Evolutionary conservation across 192 early-diverging fungal genomes (phyloP), one percentile per base, ranked within the genome.

Genomic region (Rhizoclosmatium sp.): DNA sequence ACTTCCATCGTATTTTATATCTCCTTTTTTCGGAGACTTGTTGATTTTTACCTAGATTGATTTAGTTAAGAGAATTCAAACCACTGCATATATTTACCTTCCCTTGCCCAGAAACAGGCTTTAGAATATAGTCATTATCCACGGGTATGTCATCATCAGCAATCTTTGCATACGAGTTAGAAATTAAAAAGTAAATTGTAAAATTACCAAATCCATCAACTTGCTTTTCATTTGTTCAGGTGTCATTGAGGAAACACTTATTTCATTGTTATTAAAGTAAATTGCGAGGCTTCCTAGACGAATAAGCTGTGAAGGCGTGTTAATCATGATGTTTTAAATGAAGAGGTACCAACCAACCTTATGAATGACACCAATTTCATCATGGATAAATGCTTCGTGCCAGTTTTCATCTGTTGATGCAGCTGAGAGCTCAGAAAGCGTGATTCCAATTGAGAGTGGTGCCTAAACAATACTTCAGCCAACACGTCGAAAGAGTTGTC

Each of bases 101-200:
- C 42, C 96, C 98, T 47, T 88, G 87, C 2, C 97, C 98, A 19
- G 94, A 95, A 0, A 99, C 95, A 1, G 98, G 98, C 81, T 92
- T 93, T 41, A 99, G 80, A 39, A 99, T 92, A 75, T 95, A 97
- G 69, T 94, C 93, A 64, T 92, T 91, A 48, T 90, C 88, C 44
- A 84, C 82, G 45, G 88, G 87, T 12, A 91, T 78, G 7, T 90
- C 83, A 31, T 85, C 86, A 44, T 85, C 85, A 12, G 91, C 86
- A 82, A 94, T 93, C 86, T 91, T 61, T 31, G 31, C 31, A 31
- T 31, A 31, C 31, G 31, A 31, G 31, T 31, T 31, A 31, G 31
- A 87, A 54, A 78, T 16, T 23, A 59, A 31, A 48, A 59, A 2
- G 58, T 58, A 21, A 19, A 42, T n/a, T 59, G 16, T 16, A 49